Conservation (phyloP, 192 early-diverging fungal genomes). For the Thamnidium elegans region DNA sequence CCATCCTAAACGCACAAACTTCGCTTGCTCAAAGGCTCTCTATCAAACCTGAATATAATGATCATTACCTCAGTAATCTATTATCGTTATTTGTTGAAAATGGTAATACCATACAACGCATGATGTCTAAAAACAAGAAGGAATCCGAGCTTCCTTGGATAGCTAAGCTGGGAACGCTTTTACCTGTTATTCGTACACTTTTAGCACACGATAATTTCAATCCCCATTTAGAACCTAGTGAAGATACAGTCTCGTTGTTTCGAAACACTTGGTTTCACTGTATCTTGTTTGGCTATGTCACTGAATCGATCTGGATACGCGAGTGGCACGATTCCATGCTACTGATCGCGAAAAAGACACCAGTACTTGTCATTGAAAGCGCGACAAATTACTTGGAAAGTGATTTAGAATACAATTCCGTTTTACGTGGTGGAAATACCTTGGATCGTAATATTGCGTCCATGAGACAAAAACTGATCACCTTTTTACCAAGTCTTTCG, state of each 20-base stretch:
- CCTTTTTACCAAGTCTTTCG: constrained; percentile 51
- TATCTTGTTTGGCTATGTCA: constrained; percentile 70
- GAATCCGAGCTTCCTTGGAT: constrained; percentile 41
- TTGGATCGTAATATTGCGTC: constrained; percentile 45
- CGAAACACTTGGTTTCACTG: constrained; percentile 91
- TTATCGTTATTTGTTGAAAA: constrained; percentile 59
- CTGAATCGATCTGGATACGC: constrained; percentile 66
- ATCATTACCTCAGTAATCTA: constrained; percentile 46
- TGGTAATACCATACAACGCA: constrained; percentile 52
- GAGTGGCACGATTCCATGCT: constrained; percentile 69
- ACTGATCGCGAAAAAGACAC: constrained; percentile 79
- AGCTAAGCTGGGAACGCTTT: constrained; percentile 49
- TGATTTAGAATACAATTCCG: constrained; percentile 84
- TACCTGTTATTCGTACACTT: constrained; percentile 62
- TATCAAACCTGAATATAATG: constrained; percentile 51
- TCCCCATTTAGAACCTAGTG: constrained; percentile 49
- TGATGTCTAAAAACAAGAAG: constrained; percentile 37
- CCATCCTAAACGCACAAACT: constrained; percentile 44
- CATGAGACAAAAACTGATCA: constrained; percentile 51
- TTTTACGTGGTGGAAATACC: constrained; percentile 57
- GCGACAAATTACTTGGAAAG: constrained; percentile 75
- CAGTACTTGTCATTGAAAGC: constrained; percentile 70
- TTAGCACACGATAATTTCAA: constrained; percentile 57
- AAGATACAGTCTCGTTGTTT: constrained; percentile 67
- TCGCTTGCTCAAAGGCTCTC: constrained; percentile 45